Base-by-base conservation (phyloP, 495 filamentous ascomycete genomes). In the Neurospora pannonica region DNA sequence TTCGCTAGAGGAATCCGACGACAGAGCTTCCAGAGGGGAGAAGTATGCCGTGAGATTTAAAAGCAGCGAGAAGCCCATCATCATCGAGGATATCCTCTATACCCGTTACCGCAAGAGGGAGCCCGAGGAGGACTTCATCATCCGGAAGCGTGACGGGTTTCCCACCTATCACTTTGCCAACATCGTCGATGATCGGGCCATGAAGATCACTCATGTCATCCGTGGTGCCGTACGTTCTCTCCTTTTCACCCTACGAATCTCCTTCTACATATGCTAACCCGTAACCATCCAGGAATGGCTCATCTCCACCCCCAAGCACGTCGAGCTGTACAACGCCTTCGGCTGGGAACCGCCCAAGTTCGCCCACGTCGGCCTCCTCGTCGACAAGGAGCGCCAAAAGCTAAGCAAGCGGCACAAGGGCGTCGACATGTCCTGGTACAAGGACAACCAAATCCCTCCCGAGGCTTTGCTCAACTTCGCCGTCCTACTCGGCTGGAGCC, bases 121-220 rank as follows among this genome's bases (percentile, higher is more conserved):
- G 15, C 43, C 74, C n/a, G 78, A 84, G 60, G 82, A 86, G 24
- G 77, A 85, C 79, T 94, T 93, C 10, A 90, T 99, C 75, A 84
- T 99, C 62, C 81, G 97, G 37, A 99, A 98, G 82, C 90, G 90
- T 9, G 96, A 99, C 78, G 94, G 94, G 0, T 90, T 91, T 71
- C 96, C 96, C 1, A 98, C 96, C 10, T 99, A 99, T 79, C 96
- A 98, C 81, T 90, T 99, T 71, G 96, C 96, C 5, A 98, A 98
- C 82, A 95, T 99, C 34, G 91, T 99, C 28, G 96, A 99, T 81
- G 96, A 99, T 81, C 93, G 97, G 79, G 83, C 88, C 70, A 99
- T 99, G 96, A 81, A 92, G 71, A 97, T 99, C 78, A 98, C 94
- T 5, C 95, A 98, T 83, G 97, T 99, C 34, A 92, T 98, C 71